Conservation (phyloP, 441 rosid species). For the Viola pubescens region DNA sequence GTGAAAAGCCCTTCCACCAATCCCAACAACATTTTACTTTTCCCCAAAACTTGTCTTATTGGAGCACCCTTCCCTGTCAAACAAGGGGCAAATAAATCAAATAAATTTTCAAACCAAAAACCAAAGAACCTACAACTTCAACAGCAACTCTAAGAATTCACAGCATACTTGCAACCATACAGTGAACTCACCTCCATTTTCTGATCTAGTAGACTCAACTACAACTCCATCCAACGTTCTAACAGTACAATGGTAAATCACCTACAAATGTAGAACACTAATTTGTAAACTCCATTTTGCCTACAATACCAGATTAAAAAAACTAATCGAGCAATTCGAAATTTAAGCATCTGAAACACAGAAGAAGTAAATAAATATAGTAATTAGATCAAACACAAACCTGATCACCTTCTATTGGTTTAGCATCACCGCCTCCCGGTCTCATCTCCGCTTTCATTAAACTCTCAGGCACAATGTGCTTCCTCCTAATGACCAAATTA, state of each 20-base stretch:
- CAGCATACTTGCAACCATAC: not conserved
- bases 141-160: not conserved
- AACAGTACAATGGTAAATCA: slow-evolving; percentile 75
- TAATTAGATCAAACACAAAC: slow-evolving; percentile 22
- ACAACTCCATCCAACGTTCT: slow-evolving; percentile 78
- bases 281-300: not conserved
- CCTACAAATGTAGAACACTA: slow-evolving; percentile 31
- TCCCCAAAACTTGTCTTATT: slow-evolving; percentile 66
- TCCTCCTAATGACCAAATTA: slow-evolving; percentile 44
- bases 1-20: slow-evolving; percentile 87
- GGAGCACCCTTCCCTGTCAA: slow-evolving; percentile 74
- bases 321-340: no score
- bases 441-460: slow-evolving; percentile 87
- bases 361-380: no score
- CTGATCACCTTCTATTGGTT: slow-evolving; percentile 93
- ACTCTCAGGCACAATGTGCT: slow-evolving; percentile 81
- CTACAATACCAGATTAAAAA: not conserved
- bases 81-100: slow-evolving; percentile 6
- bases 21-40: slow-evolving; percentile 86
- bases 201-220: slow-evolving; percentile 67
- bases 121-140: not conserved
- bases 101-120: not conserved
- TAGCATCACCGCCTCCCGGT: slow-evolving; percentile 84
- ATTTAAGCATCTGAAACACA: no score
- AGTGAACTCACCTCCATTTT: slow-evolving; percentile 62